Conservation (phyloP, 2,329 filamentous ascomycete species). For the Pestalotiopsis sp. region DNA sequence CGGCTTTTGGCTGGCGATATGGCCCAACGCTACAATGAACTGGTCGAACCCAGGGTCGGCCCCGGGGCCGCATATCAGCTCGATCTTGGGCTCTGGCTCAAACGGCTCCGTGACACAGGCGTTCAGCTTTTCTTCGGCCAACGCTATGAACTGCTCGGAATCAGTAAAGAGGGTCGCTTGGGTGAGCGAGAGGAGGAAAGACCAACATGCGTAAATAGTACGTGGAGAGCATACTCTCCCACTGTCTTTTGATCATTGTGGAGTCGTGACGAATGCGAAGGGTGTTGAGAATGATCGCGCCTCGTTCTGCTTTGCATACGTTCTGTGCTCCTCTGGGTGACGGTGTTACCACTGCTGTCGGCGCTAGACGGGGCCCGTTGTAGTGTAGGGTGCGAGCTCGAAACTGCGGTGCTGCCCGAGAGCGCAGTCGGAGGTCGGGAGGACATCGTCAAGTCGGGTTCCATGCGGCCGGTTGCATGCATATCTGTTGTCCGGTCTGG, state of each 20-base stretch:
- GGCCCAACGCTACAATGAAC: conserved; percentile 87
- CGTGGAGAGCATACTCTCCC: conserved; percentile 96
- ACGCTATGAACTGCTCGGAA: conserved; percentile 74
- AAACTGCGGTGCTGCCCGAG: conserved; percentile 43
- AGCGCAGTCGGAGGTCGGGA: conserved; percentile 51
- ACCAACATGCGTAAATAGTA: conserved; percentile 87
- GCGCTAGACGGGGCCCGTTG: conserved; percentile 51
- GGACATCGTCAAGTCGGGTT: conserved; percentile 41
- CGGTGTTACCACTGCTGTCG: conserved; percentile 45
- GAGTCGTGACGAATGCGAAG: conserved; percentile 74
- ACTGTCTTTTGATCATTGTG: conserved; percentile 85
- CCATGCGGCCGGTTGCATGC: conserved; percentile 48
- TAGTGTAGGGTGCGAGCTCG: conserved; percentile 31
- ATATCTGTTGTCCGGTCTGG: conserved; percentile 53
- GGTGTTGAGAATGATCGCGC: conserved; percentile 74
- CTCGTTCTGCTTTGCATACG: conserved; percentile 69
- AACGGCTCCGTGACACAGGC: conserved; percentile 81
- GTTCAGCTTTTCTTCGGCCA: conserved; percentile 95
- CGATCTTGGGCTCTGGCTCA: conserved; percentile 81
- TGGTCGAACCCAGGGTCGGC: conserved; percentile 91
- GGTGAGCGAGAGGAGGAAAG: background rate
- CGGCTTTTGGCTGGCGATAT: conserved; percentile 92
- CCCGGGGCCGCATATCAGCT: conserved; percentile 87
- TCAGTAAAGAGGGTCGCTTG: conserved; percentile 30
- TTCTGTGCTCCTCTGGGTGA: conserved; percentile 57